Evolutionary conservation across 441 rosid genomes (phyloP).

Genomic region (Sinapis alba): DNA sequence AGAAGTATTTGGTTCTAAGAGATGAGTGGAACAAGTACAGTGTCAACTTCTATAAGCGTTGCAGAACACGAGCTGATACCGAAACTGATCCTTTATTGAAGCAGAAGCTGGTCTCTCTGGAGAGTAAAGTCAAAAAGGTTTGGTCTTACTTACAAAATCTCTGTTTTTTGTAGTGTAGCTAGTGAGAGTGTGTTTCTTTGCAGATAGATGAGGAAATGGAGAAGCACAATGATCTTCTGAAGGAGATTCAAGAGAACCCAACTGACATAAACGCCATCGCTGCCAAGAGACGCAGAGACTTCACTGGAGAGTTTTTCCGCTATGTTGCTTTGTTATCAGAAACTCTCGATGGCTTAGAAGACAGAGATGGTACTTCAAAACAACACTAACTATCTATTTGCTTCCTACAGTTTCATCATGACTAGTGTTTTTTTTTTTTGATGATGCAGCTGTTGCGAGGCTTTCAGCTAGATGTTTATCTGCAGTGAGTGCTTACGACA

Average conservation of each 20-base stretch:
- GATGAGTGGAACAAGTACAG: slow-evolving; percentile 87
- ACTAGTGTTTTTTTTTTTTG: background rate
- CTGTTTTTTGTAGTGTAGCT: slow-evolving; percentile 16
- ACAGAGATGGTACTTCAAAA: slow-evolving; percentile 74
- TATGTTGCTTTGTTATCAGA: slow-evolving; percentile 67
- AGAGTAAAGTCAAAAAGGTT: slow-evolving; percentile 74
- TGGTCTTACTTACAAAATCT: background rate
- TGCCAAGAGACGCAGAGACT: slow-evolving; percentile 72
- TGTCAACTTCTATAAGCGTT: slow-evolving; percentile 66
- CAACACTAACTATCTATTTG: background rate
- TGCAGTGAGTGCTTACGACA: slow-evolving; percentile 83
- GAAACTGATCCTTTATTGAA: slow-evolving; percentile 62
- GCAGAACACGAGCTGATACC: slow-evolving; percentile 54
- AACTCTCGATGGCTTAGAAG: slow-evolving; percentile 70
- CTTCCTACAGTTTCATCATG: background rate
- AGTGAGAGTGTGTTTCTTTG: slow-evolving; percentile 41
- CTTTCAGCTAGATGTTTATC: slow-evolving; percentile 85
- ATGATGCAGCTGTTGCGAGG: slow-evolving; percentile 70
- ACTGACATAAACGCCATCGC: slow-evolving; percentile 78
- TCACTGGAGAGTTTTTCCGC: slow-evolving; percentile 77
- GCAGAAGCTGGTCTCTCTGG: slow-evolving; percentile 56
- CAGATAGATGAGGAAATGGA: slow-evolving; percentile 97
- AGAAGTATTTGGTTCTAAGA: slow-evolving; percentile 73
- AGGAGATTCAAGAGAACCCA: slow-evolving; percentile 78
- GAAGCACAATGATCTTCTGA: slow-evolving; percentile 67